These are phyloP conservation scores for Agrostemma githago DNA, from an alignment of 148 eudicot genomes.

Conservation along the genomic window DNA sequence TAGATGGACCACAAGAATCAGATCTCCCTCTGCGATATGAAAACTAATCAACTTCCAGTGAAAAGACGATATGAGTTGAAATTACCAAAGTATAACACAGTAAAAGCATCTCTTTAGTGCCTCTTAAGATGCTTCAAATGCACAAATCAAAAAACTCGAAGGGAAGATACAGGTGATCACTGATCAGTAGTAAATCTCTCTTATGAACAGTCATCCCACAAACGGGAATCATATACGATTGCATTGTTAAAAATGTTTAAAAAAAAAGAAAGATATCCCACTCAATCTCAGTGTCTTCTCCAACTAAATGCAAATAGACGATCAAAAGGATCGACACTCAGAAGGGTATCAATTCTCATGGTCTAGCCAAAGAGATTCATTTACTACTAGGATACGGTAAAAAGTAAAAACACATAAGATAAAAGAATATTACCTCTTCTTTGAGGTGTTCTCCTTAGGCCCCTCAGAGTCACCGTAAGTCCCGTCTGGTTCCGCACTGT, in stretches of 20 bases:
- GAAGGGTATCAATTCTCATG: constrained; percentile 1
- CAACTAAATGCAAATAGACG: background rate
- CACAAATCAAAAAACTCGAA: background rate
- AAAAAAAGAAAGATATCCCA: background rate
- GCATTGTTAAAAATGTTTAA: background rate
- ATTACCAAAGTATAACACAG: background rate
- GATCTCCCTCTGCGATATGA: constrained; percentile 53
- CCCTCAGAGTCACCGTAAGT: constrained; percentile 50
- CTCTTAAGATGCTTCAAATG: constrained; percentile 8
- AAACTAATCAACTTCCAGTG: background rate
- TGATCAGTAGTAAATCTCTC: background rate
- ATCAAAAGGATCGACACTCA: background rate
- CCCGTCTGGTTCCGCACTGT: constrained; percentile 62
- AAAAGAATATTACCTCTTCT: constrained; percentile 53
- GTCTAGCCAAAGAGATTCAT: background rate
- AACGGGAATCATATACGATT: constrained; percentile 1
- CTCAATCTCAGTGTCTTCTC: background rate
- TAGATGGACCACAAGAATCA: constrained; percentile 60
- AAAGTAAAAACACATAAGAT: background rate
- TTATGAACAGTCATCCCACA: background rate
- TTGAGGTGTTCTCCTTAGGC: constrained; percentile 54
- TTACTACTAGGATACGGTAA: background rate
- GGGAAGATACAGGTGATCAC: background rate
- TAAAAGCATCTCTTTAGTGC: background rate
- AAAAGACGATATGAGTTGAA: background rate